phyloP scores from a whole-genome alignment of 2,329 filamentous ascomycete species.

The Chaetomiaceae sp. region DNA sequence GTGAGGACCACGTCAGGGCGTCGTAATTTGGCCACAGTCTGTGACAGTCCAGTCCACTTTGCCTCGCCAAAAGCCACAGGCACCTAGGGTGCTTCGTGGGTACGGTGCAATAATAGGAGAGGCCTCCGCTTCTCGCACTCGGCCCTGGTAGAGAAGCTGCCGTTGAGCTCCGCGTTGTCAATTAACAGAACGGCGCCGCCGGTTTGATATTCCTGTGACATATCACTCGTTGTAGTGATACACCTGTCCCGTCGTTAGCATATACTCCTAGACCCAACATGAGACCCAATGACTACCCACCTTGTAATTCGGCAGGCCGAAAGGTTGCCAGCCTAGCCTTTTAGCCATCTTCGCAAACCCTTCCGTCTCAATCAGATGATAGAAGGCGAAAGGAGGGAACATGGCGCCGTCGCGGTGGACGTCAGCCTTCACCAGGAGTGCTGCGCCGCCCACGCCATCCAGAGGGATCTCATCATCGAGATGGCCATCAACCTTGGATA shows the following conservation, averaged over 20 bases:
- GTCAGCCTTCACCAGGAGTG: conserved; percentile 89
- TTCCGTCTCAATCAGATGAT: conserved; percentile 95
- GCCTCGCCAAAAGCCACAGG: too few species aligned
- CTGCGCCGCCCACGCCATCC: conserved; percentile 91
- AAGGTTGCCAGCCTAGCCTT: conserved; percentile 77
- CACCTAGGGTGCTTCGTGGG: too few species aligned
- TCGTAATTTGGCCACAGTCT: too few species aligned
- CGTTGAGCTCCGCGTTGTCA: too few species aligned
- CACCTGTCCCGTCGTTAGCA: conserved; percentile 50
- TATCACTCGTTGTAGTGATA: conserved; percentile 83
- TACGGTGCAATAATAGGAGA: too few species aligned
- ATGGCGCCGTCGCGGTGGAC: conserved; percentile 97
- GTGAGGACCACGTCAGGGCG: too few species aligned
- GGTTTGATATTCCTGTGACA: too few species aligned
- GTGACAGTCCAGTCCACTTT: too few species aligned
- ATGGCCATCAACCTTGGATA: conserved; percentile 57
- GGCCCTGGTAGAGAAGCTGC: too few species aligned
- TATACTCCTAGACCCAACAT: background rate
- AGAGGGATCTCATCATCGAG: conserved; percentile 63
- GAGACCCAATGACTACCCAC: conserved; percentile 46
- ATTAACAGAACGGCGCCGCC: too few species aligned
- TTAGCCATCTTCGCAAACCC: conserved; percentile 97
- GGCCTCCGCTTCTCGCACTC: too few species aligned
- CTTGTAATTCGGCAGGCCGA: conserved; percentile 94
- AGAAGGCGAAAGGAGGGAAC: conserved; percentile 96